phyloP scores from a whole-genome alignment of 441 rosid species.

The Erysimum cheiri region DNA sequence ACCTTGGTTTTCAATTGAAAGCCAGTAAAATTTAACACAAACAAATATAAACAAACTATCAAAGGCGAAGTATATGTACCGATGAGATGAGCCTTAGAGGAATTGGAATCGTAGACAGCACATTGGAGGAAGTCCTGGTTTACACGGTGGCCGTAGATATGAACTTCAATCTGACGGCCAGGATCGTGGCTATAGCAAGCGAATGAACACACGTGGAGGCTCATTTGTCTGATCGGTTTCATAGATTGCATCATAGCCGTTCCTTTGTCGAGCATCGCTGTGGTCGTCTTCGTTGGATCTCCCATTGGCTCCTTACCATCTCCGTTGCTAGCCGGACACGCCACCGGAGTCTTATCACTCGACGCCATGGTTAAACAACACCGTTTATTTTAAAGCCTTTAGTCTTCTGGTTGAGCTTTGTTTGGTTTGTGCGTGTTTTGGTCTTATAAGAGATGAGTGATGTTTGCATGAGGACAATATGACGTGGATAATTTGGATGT shows the following conservation, averaged over 20 bases:
- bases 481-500: neutral
- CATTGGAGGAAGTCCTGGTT: conserved; percentile 80
- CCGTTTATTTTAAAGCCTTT: neutral
- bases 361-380: conserved; percentile 50
- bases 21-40: too few relatives aligned
- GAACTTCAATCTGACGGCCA: conserved; percentile 70
- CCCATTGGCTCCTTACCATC: conserved; percentile 51
- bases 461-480: conserved; percentile 11
- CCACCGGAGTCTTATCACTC: conserved; percentile 53
- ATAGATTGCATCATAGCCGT: conserved; percentile 63
- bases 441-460: conserved; percentile 24
- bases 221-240: conserved; percentile 64
- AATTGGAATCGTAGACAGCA: conserved; percentile 65
- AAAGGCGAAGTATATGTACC: conserved; percentile 44
- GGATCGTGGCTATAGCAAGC: conserved; percentile 74
- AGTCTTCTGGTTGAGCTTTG: neutral
- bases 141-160: conserved; percentile 59
- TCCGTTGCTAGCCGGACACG: conserved; percentile 42
- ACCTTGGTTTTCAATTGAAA: too few relatives aligned
- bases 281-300: conserved; percentile 53
- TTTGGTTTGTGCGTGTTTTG: neutral
- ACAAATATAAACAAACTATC: neutral
- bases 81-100: conserved; percentile 58
- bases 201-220: conserved; percentile 67
- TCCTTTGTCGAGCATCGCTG: conserved; percentile 54